These are phyloP conservation scores for Corchorus capsularis DNA, from an alignment of 345 rosid genomes.

Conservation along the genomic window DNA sequence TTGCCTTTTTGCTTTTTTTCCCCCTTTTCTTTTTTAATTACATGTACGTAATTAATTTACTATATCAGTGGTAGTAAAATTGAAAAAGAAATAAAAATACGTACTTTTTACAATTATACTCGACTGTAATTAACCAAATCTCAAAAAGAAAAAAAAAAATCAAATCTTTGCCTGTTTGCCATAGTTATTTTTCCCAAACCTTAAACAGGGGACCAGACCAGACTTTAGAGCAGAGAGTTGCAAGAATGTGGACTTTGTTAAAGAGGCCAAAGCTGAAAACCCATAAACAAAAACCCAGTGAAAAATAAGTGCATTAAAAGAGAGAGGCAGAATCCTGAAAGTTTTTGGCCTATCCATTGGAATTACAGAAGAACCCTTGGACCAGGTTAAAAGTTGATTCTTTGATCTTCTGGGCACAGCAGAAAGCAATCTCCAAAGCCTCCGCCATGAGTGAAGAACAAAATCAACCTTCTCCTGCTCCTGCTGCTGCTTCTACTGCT, in stretches of 20 bases:
- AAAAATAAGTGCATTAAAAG: no score
- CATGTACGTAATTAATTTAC: no score
- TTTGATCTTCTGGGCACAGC: not conserved
- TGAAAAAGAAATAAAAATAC: no score
- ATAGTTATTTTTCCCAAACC: not conserved
- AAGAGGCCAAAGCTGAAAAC: not conserved
- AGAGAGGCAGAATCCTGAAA: not conserved
- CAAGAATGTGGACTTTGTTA: not conserved
- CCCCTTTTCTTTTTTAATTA: no score
- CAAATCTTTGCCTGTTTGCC: not conserved
- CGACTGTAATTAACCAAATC: no score
- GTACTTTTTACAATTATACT: no score
- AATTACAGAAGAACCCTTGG: not conserved
- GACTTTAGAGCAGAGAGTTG: not conserved
- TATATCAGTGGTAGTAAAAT: no score
- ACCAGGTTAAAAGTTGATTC: not conserved
- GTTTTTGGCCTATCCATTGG: not conserved
- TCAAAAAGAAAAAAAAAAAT: no score
- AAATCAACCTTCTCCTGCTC: constrained; percentile 27
- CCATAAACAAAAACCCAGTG: not conserved
- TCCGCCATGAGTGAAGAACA: constrained; percentile 43
- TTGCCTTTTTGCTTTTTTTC: no score
- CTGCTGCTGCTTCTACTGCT: constrained; percentile 24
- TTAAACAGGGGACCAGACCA: not conserved
- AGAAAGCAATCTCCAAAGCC: not conserved